Percentiles rank a stretch among this genome's conserved stretches.
Conservation (phyloP, 1,284 basidiomycete species). For the Sparassis latifolia region DNA sequence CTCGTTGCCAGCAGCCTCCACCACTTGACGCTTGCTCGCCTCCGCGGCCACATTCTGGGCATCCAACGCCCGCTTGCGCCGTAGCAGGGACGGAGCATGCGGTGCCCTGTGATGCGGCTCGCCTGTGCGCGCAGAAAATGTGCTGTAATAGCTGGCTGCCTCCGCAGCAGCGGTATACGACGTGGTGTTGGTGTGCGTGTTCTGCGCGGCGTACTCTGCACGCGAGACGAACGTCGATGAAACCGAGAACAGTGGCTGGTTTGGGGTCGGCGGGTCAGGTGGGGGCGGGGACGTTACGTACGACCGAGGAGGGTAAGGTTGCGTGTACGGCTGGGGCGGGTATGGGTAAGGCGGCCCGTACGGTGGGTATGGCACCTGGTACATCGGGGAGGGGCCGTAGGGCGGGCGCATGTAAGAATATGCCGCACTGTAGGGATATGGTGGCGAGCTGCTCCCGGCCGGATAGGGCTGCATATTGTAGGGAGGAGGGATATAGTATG, state of each 20-base stretch:
- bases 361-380: conserved; percentile 10
- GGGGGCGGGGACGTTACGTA: conserved; percentile 4
- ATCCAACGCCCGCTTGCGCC: conserved; percentile 1
- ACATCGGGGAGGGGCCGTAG: conserved; percentile 12
- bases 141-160: conserved; percentile 5
- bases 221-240: conserved; percentile 6
- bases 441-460: conserved; percentile 6
- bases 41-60: neutral
- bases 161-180: neutral
- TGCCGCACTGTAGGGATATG: conserved; percentile 12
- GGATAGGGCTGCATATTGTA: conserved; percentile 25
- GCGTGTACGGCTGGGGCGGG: conserved; percentile 12
- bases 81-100: neutral
- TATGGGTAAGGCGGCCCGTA: conserved; percentile 17
- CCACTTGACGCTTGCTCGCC: neutral
- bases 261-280: neutral
- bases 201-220: conserved; percentile 5
- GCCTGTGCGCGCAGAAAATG: conserved; percentile 16
- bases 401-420: conserved; percentile 15
- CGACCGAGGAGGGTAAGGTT: conserved; percentile 10
- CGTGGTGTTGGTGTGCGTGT: conserved; percentile 1
- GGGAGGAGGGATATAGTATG: conserved; percentile 28
- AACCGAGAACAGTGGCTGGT: conserved; percentile 3
- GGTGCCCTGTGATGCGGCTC: conserved; percentile 6
- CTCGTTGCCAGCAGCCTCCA: neutral